Percentiles rank a stretch among this genome's conserved stretches.
Evolutionary conservation across 2,329 filamentous ascomycete species (phyloP).

Genomic region (Escovopsis sp.): DNA sequence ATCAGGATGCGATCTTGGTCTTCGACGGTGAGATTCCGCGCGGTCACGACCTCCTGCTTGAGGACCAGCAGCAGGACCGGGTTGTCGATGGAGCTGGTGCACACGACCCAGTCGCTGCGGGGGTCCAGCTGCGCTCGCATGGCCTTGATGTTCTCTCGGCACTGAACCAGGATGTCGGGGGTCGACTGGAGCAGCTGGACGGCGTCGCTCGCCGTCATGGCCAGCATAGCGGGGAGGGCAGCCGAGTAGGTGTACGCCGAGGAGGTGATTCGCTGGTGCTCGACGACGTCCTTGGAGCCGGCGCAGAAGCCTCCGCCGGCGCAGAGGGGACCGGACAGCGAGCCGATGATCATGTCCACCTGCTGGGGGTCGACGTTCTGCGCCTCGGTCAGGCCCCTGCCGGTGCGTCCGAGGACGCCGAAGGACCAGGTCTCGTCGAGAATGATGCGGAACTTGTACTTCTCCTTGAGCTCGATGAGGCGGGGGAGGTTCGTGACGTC

Average conservation of each 20-base stretch:
- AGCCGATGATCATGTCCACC: slow-evolving; percentile 95
- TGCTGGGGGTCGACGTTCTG: slow-evolving; percentile 90
- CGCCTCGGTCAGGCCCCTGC: slow-evolving; percentile 83
- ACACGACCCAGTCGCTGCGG: slow-evolving; percentile 81
- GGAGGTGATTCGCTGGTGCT: slow-evolving; percentile 89
- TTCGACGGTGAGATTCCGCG: slow-evolving; percentile 49
- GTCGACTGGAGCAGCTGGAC: slow-evolving; percentile 74
- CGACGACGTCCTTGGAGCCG: slow-evolving; percentile 77
- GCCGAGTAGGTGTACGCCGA: slow-evolving; percentile 92
- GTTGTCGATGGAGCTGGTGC: slow-evolving; percentile 70
- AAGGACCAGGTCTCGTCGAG: slow-evolving; percentile 98
- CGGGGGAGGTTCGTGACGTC: slow-evolving; percentile 75
- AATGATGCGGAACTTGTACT: slow-evolving; percentile 96
- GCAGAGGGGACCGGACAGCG: slow-evolving; percentile 76
- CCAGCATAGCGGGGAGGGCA: slow-evolving; percentile 80
- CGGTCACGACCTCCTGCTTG: slow-evolving; percentile 66
- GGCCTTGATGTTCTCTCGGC: slow-evolving; percentile 73
- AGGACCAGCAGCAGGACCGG: slow-evolving; percentile 73
- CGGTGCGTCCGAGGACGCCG: slow-evolving; percentile 81
- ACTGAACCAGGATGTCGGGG: slow-evolving; percentile 62
- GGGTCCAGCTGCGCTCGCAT: slow-evolving; percentile 84
- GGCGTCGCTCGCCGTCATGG: slow-evolving; percentile 90
- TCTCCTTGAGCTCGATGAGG: slow-evolving; percentile 83
- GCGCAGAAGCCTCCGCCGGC: slow-evolving; percentile 94
- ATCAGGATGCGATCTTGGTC: slow-evolving; percentile 79